Conservation (phyloP, 257 asterid genomes). For the Scutellaria baicalensis region DNA sequence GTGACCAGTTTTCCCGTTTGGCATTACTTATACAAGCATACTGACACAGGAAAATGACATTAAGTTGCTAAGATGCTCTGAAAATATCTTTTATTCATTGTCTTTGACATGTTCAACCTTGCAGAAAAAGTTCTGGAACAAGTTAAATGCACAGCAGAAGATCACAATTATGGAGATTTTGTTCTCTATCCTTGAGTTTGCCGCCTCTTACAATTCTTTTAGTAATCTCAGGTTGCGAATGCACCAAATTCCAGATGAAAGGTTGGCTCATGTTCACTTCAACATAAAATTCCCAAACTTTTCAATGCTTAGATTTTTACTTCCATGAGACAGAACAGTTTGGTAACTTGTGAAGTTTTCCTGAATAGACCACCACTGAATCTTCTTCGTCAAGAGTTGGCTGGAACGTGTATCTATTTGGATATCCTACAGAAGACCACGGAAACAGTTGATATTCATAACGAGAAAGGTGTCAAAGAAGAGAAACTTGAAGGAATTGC, state of each 20-base stretch:
- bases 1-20: neutral
- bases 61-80: conserved; percentile 15
- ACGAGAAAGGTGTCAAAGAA: conserved; percentile 41
- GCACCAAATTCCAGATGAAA: conserved; percentile 78
- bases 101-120: conserved; percentile 18
- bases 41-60: conserved; percentile 7
- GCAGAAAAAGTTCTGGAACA: conserved; percentile 95
- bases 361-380: conserved; percentile 80
- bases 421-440: conserved; percentile 91
- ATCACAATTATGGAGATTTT: conserved; percentile 77
- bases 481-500: conserved; percentile 72
- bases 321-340: neutral
- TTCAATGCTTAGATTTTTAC: conserved; percentile 13
- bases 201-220: conserved; percentile 95
- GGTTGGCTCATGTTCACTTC: conserved; percentile 37
- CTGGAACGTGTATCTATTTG: conserved; percentile 88
- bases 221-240: conserved; percentile 78
- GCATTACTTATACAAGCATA: neutral
- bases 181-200: conserved; percentile 81
- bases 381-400: conserved; percentile 98
- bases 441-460: conserved; percentile 21
- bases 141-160: conserved; percentile 70
- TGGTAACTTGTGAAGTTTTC: conserved; percentile 2
- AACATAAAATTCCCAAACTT: neutral
- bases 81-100: neutral